A percentile compares a stretch with the other conserved stretches of the same genome.
Evolutionary conservation across 192 early-diverging fungal genomes (phyloP).

Genomic region (Spinellus fusiger): DNA sequence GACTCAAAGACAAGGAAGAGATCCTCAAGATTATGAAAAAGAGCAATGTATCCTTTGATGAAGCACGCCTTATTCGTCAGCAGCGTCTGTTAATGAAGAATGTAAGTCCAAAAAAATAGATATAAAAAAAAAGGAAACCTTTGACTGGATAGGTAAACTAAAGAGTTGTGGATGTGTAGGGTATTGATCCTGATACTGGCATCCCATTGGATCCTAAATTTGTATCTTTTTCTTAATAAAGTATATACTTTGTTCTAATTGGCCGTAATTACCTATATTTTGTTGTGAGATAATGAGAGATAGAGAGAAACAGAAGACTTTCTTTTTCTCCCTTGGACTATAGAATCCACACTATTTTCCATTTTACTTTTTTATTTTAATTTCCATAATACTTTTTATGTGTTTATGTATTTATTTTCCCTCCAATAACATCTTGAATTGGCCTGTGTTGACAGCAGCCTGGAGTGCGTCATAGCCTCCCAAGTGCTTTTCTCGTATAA

Average conservation of each 20-base stretch:
- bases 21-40: conserved; percentile 50
- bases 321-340: too few species aligned
- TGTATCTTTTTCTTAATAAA: conserved; percentile 36
- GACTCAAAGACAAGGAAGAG: conserved; percentile 49
- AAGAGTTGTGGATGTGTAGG: conserved; percentile 13
- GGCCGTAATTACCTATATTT: too few species aligned
- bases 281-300: too few species aligned
- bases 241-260: too few species aligned
- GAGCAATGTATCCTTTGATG: conserved; percentile 48
- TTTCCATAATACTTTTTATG: not conserved
- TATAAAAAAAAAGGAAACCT: not conserved
- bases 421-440: conserved; percentile 44
- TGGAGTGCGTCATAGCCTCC: conserved; percentile 57
- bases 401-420: conserved; percentile 1
- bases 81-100: conserved; percentile 49
- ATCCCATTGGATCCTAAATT: conserved; percentile 51
- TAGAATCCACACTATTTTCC: not conserved
- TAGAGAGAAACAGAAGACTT: too few species aligned
- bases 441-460: conserved; percentile 39
- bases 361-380: not conserved
- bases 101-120: conserved; percentile 8
- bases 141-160: not conserved
- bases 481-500: conserved; percentile 58
- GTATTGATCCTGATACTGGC: conserved; percentile 53
- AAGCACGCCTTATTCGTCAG: conserved; percentile 50